A percentile compares a stretch with the other conserved stretches of the same genome.
Evolutionary conservation across 2,329 filamentous ascomycete genomes (phyloP).

Genomic region (Fragosphaeria purpurea): DNA sequence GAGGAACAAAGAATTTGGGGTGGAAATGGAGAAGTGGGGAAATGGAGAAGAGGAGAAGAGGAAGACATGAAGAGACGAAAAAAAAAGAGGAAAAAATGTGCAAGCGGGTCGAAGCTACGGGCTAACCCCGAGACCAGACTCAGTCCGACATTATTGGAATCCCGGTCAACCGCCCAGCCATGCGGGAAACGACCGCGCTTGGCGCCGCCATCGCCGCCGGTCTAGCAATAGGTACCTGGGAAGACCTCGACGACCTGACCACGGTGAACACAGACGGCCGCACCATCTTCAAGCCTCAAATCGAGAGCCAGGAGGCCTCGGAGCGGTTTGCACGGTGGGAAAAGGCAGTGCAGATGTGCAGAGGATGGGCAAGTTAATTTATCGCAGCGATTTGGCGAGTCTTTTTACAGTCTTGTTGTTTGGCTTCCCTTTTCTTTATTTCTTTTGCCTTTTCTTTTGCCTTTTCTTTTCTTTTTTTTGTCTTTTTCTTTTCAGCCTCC

Average conservation of each 20-base stretch:
- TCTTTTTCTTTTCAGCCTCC: too few relatives aligned
- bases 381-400: too few relatives aligned
- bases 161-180: conserved; percentile 69
- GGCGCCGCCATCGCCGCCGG: conserved; percentile 84
- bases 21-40: too few relatives aligned
- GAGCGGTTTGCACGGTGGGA: conserved; percentile 43
- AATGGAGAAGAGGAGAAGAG: too few relatives aligned
- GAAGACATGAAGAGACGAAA: too few relatives aligned
- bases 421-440: too few relatives aligned
- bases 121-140: conserved; percentile 34
- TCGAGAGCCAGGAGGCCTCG: conserved; percentile 31
- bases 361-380: conserved; percentile 33
- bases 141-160: conserved; percentile 80
- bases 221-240: conserved; percentile 73
- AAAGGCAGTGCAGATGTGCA: conserved; percentile 48
- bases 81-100: too few relatives aligned
- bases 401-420: too few relatives aligned
- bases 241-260: conserved; percentile 60
- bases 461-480: too few relatives aligned
- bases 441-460: too few relatives aligned
- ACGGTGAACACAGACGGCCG: conserved; percentile 61
- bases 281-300: conserved; percentile 59
- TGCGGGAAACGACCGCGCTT: conserved; percentile 84
- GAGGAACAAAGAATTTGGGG: too few relatives aligned
- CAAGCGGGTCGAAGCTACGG: too few relatives aligned